phyloP scores from a whole-genome alignment of 495 filamentous ascomycete genomes.

The Lasiosphaeria ovina region DNA sequence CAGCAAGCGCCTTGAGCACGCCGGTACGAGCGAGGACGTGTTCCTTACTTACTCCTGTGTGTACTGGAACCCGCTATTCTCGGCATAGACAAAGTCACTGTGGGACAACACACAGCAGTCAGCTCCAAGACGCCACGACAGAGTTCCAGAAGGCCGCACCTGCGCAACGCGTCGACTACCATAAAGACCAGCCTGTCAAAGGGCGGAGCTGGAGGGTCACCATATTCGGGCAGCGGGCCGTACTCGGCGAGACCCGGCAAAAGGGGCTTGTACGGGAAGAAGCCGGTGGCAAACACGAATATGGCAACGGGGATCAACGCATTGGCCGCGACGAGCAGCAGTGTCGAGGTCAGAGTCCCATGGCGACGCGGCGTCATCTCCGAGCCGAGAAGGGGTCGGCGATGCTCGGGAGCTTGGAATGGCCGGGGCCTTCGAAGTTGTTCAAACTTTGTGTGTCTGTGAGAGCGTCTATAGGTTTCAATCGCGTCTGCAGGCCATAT shows the following conservation, averaged over 20 bases:
- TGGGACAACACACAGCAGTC: background rate
- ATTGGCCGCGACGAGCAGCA: slow-evolving; percentile 64
- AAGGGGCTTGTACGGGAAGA: slow-evolving; percentile 97
- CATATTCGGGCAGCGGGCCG: slow-evolving; percentile 44
- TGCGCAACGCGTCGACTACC: slow-evolving; percentile 93
- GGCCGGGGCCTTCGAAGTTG: background rate
- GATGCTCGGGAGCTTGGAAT: background rate
- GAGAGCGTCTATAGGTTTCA: slow-evolving; percentile 1
- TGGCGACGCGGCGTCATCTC: slow-evolving; percentile 31
- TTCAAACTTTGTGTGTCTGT: background rate
- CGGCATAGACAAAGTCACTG: slow-evolving; percentile 92
- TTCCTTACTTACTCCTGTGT: slow-evolving; percentile 70
- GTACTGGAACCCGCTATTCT: slow-evolving; percentile 78
- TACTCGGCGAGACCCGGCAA: slow-evolving; percentile 76
- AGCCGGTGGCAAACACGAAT: slow-evolving; percentile 81
- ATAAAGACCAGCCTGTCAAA: slow-evolving; percentile 95
- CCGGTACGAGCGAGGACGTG: background rate
- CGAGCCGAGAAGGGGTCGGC: background rate
- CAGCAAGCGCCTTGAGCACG: background rate
- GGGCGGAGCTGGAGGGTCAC: slow-evolving; percentile 53
- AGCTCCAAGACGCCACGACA: background rate
- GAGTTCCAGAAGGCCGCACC: slow-evolving; percentile 51
- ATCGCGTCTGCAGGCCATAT: slow-evolving; percentile 15
- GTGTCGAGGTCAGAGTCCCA: slow-evolving; percentile 35
- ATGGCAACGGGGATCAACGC: slow-evolving; percentile 74